phyloP scores from a whole-genome alignment of 257 asterid genomes.

The Apocynum venetum region DNA sequence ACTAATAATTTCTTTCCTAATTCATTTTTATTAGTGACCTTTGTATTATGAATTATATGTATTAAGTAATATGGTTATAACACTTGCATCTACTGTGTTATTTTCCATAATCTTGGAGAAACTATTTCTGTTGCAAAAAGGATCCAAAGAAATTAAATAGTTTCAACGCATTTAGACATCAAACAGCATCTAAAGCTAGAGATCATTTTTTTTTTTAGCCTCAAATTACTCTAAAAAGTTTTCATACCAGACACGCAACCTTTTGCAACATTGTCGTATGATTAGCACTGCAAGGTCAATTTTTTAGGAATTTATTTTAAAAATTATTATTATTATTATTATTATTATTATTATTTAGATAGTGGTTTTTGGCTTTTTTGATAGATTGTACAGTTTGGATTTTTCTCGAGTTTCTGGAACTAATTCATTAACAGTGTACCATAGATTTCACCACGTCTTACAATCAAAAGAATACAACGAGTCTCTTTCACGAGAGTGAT shows the following conservation, averaged over 20 bases:
- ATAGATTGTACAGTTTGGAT: constrained; percentile 3
- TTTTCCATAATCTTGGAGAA: too few relatives aligned
- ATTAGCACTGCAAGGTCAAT: too few relatives aligned
- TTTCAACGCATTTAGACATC: background rate
- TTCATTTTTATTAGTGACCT: too few relatives aligned
- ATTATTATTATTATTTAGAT: background rate
- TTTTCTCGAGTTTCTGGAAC: background rate
- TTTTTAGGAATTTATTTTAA: background rate
- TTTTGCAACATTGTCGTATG: too few relatives aligned
- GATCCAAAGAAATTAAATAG: background rate
- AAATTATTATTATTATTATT: background rate
- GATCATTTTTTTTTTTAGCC: background rate
- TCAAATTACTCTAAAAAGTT: background rate
- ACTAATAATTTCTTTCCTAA: too few relatives aligned
- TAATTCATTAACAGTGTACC: background rate
- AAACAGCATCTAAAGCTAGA: background rate
- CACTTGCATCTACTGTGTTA: too few relatives aligned
- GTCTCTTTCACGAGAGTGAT: constrained; percentile 30
- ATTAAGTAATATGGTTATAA: too few relatives aligned
- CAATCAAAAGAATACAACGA: constrained; percentile 14
- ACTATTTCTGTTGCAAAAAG: background rate
- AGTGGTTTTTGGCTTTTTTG: background rate
- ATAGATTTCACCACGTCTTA: constrained; percentile 1
- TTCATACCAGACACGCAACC: background rate
- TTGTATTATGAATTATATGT: too few relatives aligned